Conservation (phyloP, 106 monocot species). For the Acorus gramineus region DNA sequence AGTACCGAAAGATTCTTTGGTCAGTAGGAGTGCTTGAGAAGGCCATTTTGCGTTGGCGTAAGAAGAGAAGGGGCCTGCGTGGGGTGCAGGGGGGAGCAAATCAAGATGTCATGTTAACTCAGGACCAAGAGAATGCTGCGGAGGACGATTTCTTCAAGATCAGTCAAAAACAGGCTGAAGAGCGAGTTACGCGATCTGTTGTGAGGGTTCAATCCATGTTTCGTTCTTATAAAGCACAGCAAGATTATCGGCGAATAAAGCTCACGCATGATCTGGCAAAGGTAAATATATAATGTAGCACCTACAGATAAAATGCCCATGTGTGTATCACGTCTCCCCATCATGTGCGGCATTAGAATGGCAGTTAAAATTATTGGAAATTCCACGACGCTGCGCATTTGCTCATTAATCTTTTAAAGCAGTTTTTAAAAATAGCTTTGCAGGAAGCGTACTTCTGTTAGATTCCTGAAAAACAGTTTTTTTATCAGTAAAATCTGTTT, state of each 20-base stretch:
- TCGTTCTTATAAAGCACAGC: slow-evolving; percentile 86
- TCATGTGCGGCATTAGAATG: background rate
- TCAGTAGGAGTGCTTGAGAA: slow-evolving; percentile 95
- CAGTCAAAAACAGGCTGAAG: slow-evolving; percentile 81
- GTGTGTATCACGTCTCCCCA: background rate
- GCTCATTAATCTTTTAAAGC: no score
- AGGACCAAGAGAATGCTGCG: slow-evolving; percentile 22
- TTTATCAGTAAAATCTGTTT: no score
- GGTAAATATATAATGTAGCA: slow-evolving; percentile 18
- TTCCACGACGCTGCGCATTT: no score
- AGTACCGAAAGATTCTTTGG: slow-evolving; percentile 76
- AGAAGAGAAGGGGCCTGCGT: slow-evolving; percentile 78
- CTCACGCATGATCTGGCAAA: slow-evolving; percentile 49
- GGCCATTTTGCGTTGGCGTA: slow-evolving; percentile 80
- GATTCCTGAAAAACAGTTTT: no score
- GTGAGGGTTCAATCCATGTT: slow-evolving; percentile 89
- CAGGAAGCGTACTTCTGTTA: no score
- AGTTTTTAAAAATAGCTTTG: no score
- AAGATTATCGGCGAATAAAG: slow-evolving; percentile 87
- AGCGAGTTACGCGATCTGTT: slow-evolving; percentile 70
- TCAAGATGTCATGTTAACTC: slow-evolving; percentile 10
- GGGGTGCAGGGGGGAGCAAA: slow-evolving; percentile 46
- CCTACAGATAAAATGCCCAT: no score
- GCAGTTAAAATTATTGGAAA: no score
- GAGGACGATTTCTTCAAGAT: slow-evolving; percentile 81